Percentiles rank a stretch among this genome's conserved stretches.
These are phyloP conservation scores for Aspergillus ruber DNA, from an alignment of 2,329 filamentous ascomycete genomes.

Conservation along the genomic window DNA sequence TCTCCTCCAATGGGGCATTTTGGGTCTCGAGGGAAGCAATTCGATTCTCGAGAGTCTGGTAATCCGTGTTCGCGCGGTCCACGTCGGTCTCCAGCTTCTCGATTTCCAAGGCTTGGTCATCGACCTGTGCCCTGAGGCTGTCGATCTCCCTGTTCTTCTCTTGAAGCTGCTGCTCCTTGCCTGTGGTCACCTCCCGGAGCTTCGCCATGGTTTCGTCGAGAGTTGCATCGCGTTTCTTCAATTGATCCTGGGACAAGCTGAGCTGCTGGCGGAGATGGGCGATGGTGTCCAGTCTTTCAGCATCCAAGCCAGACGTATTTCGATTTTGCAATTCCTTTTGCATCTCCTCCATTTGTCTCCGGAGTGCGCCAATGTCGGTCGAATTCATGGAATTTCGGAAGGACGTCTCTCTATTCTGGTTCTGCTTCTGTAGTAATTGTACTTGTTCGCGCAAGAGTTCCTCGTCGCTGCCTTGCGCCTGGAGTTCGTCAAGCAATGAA, in stretches of 20 bases:
- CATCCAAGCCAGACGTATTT: slow-evolving; percentile 15
- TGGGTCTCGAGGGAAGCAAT: slow-evolving; percentile 28
- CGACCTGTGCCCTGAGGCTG: slow-evolving; percentile 27
- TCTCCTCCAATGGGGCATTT: slow-evolving; percentile 32
- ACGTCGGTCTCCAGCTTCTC: slow-evolving; percentile 30
- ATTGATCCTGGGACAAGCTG: slow-evolving; percentile 24
- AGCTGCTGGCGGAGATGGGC: slow-evolving; percentile 28
- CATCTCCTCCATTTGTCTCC: slow-evolving; percentile 27
- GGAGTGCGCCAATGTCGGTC: slow-evolving; percentile 19
- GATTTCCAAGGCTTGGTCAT: slow-evolving; percentile 28
- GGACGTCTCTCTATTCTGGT: slow-evolving; percentile 19
- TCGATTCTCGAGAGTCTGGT: slow-evolving; percentile 27
- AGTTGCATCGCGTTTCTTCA: slow-evolving; percentile 28
- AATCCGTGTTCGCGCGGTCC: slow-evolving; percentile 26
- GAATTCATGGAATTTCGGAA: slow-evolving; percentile 16
- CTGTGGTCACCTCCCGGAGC: slow-evolving; percentile 25
- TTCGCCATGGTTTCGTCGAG: slow-evolving; percentile 28
- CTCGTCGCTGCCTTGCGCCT: slow-evolving; percentile 17
- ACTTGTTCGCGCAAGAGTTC: slow-evolving; percentile 23
- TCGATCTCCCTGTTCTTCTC: slow-evolving; percentile 34
- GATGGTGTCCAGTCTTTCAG: slow-evolving; percentile 27
- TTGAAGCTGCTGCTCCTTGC: slow-evolving; percentile 28
- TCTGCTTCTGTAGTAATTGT: slow-evolving; percentile 21
- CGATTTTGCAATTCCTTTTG: slow-evolving; percentile 25
- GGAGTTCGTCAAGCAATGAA: slow-evolving; percentile 20